Base-by-base conservation (phyloP, 2,329 filamentous ascomycete species). In the Dryadomyces quercivorus region DNA sequence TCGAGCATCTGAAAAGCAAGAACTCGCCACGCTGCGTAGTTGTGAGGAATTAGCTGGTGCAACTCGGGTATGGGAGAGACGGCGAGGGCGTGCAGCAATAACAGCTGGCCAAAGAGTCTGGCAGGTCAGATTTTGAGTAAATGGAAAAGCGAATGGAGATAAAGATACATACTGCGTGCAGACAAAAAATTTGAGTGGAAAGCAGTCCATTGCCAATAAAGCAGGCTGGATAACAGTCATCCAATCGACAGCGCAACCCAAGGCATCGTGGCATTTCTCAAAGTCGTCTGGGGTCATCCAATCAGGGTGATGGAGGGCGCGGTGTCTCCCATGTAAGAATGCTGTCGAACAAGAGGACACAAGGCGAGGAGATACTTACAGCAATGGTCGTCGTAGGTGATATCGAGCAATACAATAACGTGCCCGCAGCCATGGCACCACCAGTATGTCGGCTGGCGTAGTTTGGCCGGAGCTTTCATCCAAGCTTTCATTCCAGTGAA, bases 351-450 rank as follows among this genome's bases (percentile, higher is more conserved):
- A 18, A 50, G 10, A 18, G n/a, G 47, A 40, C n/a, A 22, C 16
- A 20, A 2, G 7, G 2, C 13, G 40, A 34, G 48, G 18, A 21
- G n/a, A 13, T 5, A 52, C 52, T 31, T n/a, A 55, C 50, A 61
- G 49, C 2, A 61, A 52, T 0, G 60, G 60, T 4, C 60, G 56
- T 1, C 55, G 57, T 26, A 61, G 43, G n/a, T 61, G 60, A 46
- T 61, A 61, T 10, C 57, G 55, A 2, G 59, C 53, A 16, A 61
- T 60, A 36, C 52, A 55, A 46, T 60, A 61, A 10, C 60, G 60
- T 0, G 57, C 58, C 22, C 56, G 56, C 40, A 61, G 55, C 60
- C 60, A 61, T 10, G 60, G 60, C 15, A 59, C 60, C 4, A 61
- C 60, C 5, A 61, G 38, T 1, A 56, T 40, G 34, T 57, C 44